These are phyloP conservation scores for Nemania sp. DNA, from an alignment of 2,329 filamentous ascomycete species.

Conservation along the genomic window DNA sequence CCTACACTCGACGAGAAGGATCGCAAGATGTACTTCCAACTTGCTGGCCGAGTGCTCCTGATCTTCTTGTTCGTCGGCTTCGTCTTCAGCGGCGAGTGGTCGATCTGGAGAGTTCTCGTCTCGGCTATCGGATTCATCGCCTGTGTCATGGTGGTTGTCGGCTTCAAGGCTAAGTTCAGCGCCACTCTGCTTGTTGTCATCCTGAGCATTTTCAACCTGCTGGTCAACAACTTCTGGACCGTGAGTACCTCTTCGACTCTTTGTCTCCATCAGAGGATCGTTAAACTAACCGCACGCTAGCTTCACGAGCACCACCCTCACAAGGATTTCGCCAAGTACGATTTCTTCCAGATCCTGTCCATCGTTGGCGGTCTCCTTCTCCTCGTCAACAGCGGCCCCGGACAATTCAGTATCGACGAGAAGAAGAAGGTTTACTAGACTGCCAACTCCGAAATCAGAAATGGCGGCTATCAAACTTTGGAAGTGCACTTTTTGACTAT, in stretches of 20 bases:
- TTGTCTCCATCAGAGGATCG: slow-evolving; percentile 2
- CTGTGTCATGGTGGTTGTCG: slow-evolving; percentile 97
- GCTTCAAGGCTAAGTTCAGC: slow-evolving; percentile 99
- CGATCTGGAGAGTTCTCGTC: slow-evolving; percentile 81
- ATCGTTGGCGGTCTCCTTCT: slow-evolving; percentile 96
- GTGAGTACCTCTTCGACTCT: slow-evolving; percentile 58
- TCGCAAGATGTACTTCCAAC: slow-evolving; percentile 99
- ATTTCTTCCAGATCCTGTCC: slow-evolving; percentile 99
- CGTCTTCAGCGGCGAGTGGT: slow-evolving; percentile 93
- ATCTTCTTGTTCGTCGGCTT: slow-evolving; percentile 99
- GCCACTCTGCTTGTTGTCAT: slow-evolving; percentile 94
- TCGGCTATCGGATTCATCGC: slow-evolving; percentile 84
- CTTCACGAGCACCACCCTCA: slow-evolving; percentile 97
- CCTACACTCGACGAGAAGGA: slow-evolving; percentile 98
- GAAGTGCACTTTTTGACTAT: slow-evolving; percentile 19
- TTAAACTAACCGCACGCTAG: slow-evolving; percentile 49
- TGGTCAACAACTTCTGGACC: slow-evolving; percentile 99
- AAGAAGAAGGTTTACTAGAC: slow-evolving; percentile 99
- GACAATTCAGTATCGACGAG: slow-evolving; percentile 97
- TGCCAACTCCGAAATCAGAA: slow-evolving; percentile 2
- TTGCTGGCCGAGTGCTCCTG: slow-evolving; percentile 89
- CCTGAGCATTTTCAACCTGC: slow-evolving; percentile 91
- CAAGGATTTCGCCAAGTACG: slow-evolving; percentile 99
- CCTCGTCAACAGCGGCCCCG: slow-evolving; percentile 97
- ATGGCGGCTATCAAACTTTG: slow-evolving; percentile 7